Evolutionary conservation across 2,329 filamentous ascomycete genomes (phyloP), one percentile per base, ranked within the genome.

Genomic region (Fusarium phyllophilum): DNA sequence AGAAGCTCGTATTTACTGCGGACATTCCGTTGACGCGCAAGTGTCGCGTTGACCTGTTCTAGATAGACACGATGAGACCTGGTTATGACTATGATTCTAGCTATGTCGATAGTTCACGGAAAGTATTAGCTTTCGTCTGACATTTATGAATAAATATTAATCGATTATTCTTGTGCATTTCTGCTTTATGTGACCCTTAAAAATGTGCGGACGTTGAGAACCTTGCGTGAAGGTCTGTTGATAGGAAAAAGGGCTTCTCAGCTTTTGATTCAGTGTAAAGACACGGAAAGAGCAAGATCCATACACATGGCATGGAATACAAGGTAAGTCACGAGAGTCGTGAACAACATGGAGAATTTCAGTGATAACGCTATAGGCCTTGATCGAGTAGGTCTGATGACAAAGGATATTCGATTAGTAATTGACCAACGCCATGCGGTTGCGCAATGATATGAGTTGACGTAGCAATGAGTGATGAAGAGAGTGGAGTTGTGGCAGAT

Each of bases 11-110:
- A 3, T 70, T 78, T 18, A 20, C 62, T 15, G 72, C 73, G 7
- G 70, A 78, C 46, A 59, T 78, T 13, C 77, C 77, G 6, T 33
- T 78, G 52, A 76, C 74, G 22, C 34, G 66, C 20, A 69, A 68
- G 20, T 72, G 63, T 33, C 20, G 65, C 8, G 49, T 60, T 11
- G 62, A 42, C 8, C 17, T 70, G 26, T 70, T 70, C 15, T 58
- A 39, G 29, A 3, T 8, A 6, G 3, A 41, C 3, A n/a, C 2
- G 9, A 14, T 24, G 5, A 6, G 17, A n/a, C 20, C 22, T 29
- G 39, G 20, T 26, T 26, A 54, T 58, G 44, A 44, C 24, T 44
- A 54, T 54, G 51, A 54, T 46, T 45, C 22, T 38, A 33, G 18
- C 6, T 14, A 31, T 33, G 20, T 22, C 1, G 10, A 17, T 24